Evolutionary conservation across 1,284 basidiomycete genomes (phyloP), one percentile per base, ranked within the genome.

Genomic region (Athelia psychrophila): DNA sequence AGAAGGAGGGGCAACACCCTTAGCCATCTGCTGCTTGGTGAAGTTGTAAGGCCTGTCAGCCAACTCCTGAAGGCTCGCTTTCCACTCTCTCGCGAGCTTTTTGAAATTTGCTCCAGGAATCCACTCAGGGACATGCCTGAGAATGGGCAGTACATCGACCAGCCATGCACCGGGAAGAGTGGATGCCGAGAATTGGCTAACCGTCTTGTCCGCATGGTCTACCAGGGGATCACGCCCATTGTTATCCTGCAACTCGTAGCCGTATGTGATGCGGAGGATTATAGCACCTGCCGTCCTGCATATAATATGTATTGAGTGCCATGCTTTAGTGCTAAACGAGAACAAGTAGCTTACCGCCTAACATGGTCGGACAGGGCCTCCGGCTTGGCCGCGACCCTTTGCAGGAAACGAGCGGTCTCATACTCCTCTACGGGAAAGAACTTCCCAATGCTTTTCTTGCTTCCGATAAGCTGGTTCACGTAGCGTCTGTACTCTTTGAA

Each of bases 51-150:
- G 82, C 47, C 68, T 68, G n/a, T 80, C 74, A 38, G 79, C 78
- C 76, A 81, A 75, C 36, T 79, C 72, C 18, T 68, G 59, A 48
- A 85, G 70, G 0, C 76, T 80, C 2, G 63, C 63, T 19, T 72
- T 70, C 77, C 81, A 84, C 47, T 68, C 64, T 45, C 69, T 70
- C 1, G 84, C 83, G 52, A 68, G 76, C 51, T 58, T 68, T 59
- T 79, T 78, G 70, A 85, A 88, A 10, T 68, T 69, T 13, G 83
- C 79, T 23, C 85, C 84, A 22, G 84, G 85, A 56, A 85, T 73
- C 84, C 85, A 87, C 9, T 70, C 64, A 12, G 84, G 84, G 45
- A 86, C 58, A 56, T 84, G 70, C 47, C 74, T 73, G 60, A 87
- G 84, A 23, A 69, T 60, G 23, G 83, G 84, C 5, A 84, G 63